phyloP scores from a whole-genome alignment of 305 asterid genomes.

The Rubia peregrina region DNA sequence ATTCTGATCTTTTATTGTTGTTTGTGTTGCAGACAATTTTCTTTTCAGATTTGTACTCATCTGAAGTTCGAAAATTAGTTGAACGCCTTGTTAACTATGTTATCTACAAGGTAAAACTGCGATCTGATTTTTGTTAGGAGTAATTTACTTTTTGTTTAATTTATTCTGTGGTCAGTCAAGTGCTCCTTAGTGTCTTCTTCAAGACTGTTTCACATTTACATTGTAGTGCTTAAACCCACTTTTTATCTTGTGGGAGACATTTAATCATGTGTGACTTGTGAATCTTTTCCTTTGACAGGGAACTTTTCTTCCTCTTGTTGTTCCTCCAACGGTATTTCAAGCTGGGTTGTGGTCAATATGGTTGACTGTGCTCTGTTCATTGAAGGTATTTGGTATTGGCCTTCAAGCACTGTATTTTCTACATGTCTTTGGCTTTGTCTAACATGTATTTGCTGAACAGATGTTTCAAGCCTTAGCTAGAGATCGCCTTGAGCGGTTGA shows the following conservation, averaged over 20 bases:
- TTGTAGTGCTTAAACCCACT: not conserved
- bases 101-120: slow-evolving; percentile 57
- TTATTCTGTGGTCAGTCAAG: not conserved
- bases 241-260: not conserved
- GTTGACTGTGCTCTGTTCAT: slow-evolving; percentile 60
- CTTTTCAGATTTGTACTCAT: slow-evolving; percentile 62
- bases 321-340: slow-evolving; percentile 52
- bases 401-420: slow-evolving; percentile 7
- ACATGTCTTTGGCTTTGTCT: not conserved
- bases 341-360: slow-evolving; percentile 66
- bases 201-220: not conserved
- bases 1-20: slow-evolving; percentile 9
- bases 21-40: slow-evolving; percentile 58
- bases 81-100: slow-evolving; percentile 75
- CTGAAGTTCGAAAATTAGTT: slow-evolving; percentile 65
- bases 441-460: slow-evolving; percentile 29
- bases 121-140: not conserved
- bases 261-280: not conserved
- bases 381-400: slow-evolving; percentile 44
- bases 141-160: not conserved
- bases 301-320: slow-evolving; percentile 69
- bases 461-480: slow-evolving; percentile 93
- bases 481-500: slow-evolving; percentile 89
- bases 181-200: slow-evolving; percentile 3
- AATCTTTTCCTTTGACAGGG: slow-evolving; percentile 33